Evolutionary conservation across 805 yeast species (phyloP).

Genomic region (Teunomyces kruisii): DNA sequence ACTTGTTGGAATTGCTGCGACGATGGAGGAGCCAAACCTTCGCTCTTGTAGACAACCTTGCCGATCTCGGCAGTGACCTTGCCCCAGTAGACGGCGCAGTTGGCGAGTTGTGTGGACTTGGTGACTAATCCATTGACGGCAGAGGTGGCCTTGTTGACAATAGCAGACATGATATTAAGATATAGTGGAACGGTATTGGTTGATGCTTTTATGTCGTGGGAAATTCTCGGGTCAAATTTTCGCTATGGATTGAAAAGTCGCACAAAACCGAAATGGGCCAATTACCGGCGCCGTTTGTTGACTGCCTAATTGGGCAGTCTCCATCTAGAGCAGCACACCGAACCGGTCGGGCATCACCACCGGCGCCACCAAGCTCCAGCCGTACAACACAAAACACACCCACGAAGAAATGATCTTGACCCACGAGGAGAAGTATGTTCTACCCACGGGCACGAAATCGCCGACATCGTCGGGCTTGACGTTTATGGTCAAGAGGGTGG

Average conservation of each 20-base stretch:
- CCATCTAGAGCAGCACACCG: constrained; percentile 29
- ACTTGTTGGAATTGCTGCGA: constrained; percentile 72
- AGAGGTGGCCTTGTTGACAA: constrained; percentile 40
- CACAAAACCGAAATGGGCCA: constrained; percentile 11
- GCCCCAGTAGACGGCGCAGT: constrained; percentile 76
- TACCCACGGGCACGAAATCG: constrained; percentile 93
- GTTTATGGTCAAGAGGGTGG: constrained; percentile 87
- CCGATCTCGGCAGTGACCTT: constrained; percentile 64
- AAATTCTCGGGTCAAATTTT: constrained; percentile 3
- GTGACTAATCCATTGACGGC: constrained; percentile 34
- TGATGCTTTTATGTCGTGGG: not conserved
- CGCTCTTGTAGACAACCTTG: constrained; percentile 83
- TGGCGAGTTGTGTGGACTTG: constrained; percentile 40
- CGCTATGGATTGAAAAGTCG: not conserved
- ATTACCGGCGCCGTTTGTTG: constrained; percentile 13
- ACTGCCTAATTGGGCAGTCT: constrained; percentile 23
- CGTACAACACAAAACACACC: constrained; percentile 82
- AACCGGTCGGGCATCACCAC: constrained; percentile 88
- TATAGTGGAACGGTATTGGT: not conserved
- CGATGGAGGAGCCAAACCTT: constrained; percentile 91
- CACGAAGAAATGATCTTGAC: constrained; percentile 89
- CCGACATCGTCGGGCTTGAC: constrained; percentile 82
- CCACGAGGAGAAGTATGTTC: constrained; percentile 95
- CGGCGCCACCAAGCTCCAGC: constrained; percentile 93
- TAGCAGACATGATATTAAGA: constrained; percentile 39